Conservation (phyloP, 2,329 filamentous ascomycete species). For the Verticillium tricorpus region DNA sequence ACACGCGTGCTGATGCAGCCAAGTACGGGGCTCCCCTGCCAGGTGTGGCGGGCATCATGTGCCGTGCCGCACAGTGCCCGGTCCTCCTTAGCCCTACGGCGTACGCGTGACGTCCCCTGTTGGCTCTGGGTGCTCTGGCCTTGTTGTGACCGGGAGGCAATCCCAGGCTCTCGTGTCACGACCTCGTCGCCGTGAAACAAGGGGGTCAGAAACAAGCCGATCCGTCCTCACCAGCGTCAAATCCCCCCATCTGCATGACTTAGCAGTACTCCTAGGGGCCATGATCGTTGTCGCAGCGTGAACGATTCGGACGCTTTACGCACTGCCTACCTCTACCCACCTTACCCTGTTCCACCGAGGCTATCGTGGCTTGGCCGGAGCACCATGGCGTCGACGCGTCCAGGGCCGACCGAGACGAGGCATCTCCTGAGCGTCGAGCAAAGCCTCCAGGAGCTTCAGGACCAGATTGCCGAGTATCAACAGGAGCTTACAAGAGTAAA, state of each 20-base stretch:
- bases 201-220: not conserved
- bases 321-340: not conserved
- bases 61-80: not conserved
- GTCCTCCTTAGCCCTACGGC: not conserved
- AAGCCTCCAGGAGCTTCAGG: constrained; percentile 64
- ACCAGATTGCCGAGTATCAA: constrained; percentile 50
- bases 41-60: not conserved
- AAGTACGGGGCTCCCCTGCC: not conserved
- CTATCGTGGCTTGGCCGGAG: not conserved
- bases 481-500: constrained; percentile 30
- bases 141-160: not conserved
- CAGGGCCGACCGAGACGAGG: constrained; percentile 19
- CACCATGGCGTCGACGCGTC: not conserved
- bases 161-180: not conserved
- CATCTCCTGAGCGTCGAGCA: constrained; percentile 57
- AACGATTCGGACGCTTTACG: not conserved
- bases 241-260: not conserved
- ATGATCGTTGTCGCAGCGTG: not conserved
- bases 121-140: not conserved
- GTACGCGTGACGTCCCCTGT: not conserved
- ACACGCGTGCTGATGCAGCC: not conserved
- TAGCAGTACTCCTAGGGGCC: not conserved
- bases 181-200: not conserved
- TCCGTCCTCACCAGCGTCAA: not conserved
- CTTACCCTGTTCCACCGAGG: not conserved